Base-by-base conservation (phyloP, 2,329 filamentous ascomycete genomes). In the Sporothrix humicola region DNA sequence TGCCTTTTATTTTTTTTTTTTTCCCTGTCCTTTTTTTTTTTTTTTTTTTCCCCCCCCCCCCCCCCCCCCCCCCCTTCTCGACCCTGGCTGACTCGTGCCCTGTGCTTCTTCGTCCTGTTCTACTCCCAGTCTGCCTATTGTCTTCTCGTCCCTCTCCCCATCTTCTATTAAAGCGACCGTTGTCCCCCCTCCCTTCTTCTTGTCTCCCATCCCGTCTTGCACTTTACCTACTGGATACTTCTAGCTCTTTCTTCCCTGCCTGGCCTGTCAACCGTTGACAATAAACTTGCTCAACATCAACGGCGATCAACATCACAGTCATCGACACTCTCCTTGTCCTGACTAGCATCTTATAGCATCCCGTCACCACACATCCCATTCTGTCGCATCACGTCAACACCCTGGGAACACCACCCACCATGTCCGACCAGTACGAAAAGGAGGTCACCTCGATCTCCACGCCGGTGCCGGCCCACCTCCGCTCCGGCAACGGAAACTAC, bases 401-500 rank as follows among this genome's bases (percentile, higher is more conserved):
- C 48, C 15, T n/a, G 26, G 52, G 20, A n/a, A 56, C 52, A 23
- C 10, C 56, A 6, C 46, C 37, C 68, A 72, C 7, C 15, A 75
- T 75, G 74, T 46, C 61, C 23, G 58, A 65, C 3, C 23, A 26
- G 10, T 52, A 13, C 48, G 72, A 71, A 26, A 73, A 73, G 50
- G 61, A 73, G 77, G 78, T 78, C 66, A 77, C 79, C 70, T 37
- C 31, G 31, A 7, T 37, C 31, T 37, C 31, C 4, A 37, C 31
- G 31, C 31, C 31, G 31, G 31, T 74, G 68, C 77, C 80, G 80
- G 75, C 54, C 37, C 2, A 56, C 17, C 15, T 15, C 46, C 44
- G 65, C 10, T 17, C 48, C 31, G 7, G 31, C 3, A 37, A 37
- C 31, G 31, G 31, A 37, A 44, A 20, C 20, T 65, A 2, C 42